These are phyloP conservation scores for Camellia sinensis DNA, from an alignment of 148 eudicot species.

Conservation along the genomic window DNA sequence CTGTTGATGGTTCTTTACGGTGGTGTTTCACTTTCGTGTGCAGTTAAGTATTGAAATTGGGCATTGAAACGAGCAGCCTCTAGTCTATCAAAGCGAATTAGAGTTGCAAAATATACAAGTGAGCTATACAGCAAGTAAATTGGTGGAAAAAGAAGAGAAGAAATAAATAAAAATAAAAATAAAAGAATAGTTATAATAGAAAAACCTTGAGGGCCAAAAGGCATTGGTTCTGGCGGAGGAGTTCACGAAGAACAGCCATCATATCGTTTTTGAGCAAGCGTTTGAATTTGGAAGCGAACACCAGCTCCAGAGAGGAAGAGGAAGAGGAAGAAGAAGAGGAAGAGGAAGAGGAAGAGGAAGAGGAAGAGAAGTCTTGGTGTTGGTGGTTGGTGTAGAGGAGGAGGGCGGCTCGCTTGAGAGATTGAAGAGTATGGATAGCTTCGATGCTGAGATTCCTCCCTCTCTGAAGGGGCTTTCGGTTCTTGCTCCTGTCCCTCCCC, in stretches of 20 bases:
- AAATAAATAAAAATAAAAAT: background rate
- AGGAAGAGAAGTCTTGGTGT: too few relatives aligned
- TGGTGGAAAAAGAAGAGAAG: too few relatives aligned
- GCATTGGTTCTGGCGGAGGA: conserved; percentile 52
- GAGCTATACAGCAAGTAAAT: too few relatives aligned
- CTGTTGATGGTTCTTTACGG: background rate
- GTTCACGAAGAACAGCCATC: conserved; percentile 69
- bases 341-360: too few relatives aligned
- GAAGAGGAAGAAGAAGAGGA: too few relatives aligned
- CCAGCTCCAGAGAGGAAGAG: conserved; percentile 24
- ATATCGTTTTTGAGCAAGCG: conserved; percentile 56
- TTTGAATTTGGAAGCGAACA: conserved; percentile 32
- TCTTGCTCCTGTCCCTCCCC: conserved; percentile 76
- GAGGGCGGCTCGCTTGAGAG: conserved; percentile 43
- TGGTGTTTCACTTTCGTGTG: background rate
- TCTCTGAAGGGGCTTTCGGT: conserved; percentile 60
- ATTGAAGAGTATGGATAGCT: conserved; percentile 61
- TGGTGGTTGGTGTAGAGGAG: too few relatives aligned
- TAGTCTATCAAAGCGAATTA: too few relatives aligned
- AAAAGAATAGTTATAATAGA: background rate
- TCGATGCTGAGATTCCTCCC: conserved; percentile 63
- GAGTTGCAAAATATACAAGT: too few relatives aligned
- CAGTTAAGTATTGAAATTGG: too few relatives aligned
- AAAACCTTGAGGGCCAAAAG: conserved; percentile 49
- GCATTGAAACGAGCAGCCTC: too few relatives aligned